These are phyloP conservation scores for Pythium aquatile DNA, from an alignment of 352 stramenopile genomes.

Conservation along the genomic window DNA sequence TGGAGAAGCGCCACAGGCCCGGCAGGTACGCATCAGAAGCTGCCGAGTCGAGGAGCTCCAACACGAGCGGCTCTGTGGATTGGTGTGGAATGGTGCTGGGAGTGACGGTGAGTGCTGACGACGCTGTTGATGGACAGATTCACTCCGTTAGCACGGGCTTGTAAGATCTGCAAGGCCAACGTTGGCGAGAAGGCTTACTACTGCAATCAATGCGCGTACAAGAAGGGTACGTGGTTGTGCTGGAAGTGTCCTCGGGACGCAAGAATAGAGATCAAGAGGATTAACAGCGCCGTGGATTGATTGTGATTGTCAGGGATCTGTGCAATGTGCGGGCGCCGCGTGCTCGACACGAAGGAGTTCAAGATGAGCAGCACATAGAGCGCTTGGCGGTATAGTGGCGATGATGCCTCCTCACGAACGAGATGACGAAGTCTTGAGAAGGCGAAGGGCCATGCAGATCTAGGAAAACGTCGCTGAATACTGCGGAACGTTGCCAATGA, in stretches of 20 bases:
- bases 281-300: background rate
- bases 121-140: conserved; percentile 27
- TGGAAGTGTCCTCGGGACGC: background rate
- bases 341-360: conserved; percentile 61
- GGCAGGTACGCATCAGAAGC: conserved; percentile 30
- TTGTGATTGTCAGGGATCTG: conserved; percentile 41
- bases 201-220: conserved; percentile 76
- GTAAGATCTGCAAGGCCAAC: conserved; percentile 64
- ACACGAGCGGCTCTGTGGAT: conserved; percentile 1
- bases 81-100: no score
- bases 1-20: conserved; percentile 42
- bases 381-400: background rate
- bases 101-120: no score
- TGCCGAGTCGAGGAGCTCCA: background rate
- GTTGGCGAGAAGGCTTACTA: conserved; percentile 59
- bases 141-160: conserved; percentile 49
- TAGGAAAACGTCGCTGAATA: background rate
- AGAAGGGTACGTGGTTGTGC: conserved; percentile 47
- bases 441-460: no score
- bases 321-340: conserved; percentile 64
- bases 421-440: background rate
- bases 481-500: background rate
- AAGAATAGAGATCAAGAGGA: no score
- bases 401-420: background rate
- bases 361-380: conserved; percentile 42